These are phyloP conservation scores for Aphanomyces euteiches DNA, from an alignment of 352 stramenopile genomes.

Conservation along the genomic window DNA sequence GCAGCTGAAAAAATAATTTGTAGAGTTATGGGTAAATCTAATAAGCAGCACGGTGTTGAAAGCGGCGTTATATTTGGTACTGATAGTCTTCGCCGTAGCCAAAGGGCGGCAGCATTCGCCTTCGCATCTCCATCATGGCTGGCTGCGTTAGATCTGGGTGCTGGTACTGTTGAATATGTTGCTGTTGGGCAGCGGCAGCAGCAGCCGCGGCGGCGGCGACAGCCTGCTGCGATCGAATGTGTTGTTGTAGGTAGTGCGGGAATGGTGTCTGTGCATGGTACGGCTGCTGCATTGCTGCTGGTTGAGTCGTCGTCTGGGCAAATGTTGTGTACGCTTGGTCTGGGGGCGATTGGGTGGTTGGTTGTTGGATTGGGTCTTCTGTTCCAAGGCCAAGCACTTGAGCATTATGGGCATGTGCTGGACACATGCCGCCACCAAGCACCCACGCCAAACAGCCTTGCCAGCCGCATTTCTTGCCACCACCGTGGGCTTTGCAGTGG, in stretches of 20 bases:
- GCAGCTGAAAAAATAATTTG: slow-evolving; percentile 78
- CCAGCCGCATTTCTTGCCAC: slow-evolving; percentile 71
- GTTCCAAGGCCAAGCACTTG: not conserved
- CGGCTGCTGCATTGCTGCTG: not conserved
- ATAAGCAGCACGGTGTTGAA: not conserved
- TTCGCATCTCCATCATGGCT: slow-evolving; percentile 16
- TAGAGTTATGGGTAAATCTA: slow-evolving; percentile 19
- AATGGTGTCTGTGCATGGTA: not conserved
- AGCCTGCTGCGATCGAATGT: not conserved
- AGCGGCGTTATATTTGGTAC: slow-evolving; percentile 2
- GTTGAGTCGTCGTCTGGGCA: too few species aligned
- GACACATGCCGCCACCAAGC: slow-evolving; percentile 66
- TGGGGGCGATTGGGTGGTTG: not conserved
- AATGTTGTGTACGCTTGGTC: not conserved
- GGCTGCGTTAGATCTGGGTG: slow-evolving; percentile 11
- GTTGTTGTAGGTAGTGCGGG: slow-evolving; percentile 17
- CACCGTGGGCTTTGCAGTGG: slow-evolving; percentile 81
- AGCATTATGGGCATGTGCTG: slow-evolving; percentile 40
- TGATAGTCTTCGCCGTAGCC: slow-evolving; percentile 20
- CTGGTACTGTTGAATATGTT: slow-evolving; percentile 13
- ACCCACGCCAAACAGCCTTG: slow-evolving; percentile 79
- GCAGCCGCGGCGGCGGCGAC: slow-evolving; percentile 8
- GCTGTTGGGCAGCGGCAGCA: not conserved
- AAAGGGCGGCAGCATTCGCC: slow-evolving; percentile 1
- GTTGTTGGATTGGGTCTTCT: not conserved